Evolutionary conservation across 805 yeast genomes (phyloP).

Genomic region (Suhomyces sp.): DNA sequence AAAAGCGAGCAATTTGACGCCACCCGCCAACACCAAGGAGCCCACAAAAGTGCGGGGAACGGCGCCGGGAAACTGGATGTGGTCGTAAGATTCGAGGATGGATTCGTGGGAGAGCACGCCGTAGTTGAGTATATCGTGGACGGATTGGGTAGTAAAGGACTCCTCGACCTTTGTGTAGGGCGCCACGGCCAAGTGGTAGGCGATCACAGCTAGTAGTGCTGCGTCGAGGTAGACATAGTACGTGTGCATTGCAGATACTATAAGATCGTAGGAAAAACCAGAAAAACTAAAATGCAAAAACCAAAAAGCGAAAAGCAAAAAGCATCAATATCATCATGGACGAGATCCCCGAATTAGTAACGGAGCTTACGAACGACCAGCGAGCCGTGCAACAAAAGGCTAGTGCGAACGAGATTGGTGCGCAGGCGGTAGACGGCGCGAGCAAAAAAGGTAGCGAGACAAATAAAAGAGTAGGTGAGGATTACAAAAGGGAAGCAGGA

Average conservation of each 20-base stretch:
- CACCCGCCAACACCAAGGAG: slow-evolving; percentile 49
- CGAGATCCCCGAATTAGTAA: slow-evolving; percentile 35
- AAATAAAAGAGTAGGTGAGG: neutral
- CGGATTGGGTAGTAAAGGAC: slow-evolving; percentile 86
- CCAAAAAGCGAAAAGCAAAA: neutral
- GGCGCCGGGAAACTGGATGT: slow-evolving; percentile 76
- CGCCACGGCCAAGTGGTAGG: slow-evolving; percentile 51
- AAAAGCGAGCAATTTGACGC: slow-evolving; percentile 37
- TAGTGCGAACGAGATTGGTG: neutral
- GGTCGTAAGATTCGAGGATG: slow-evolving; percentile 58
- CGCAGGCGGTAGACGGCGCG: neutral
- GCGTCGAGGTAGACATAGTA: slow-evolving; percentile 18
- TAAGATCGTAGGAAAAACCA: neutral
- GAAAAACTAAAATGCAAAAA: neutral
- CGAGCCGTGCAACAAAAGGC: neutral
- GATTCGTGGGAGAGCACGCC: slow-evolving; percentile 44
- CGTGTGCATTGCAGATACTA: slow-evolving; percentile 13
- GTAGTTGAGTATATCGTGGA: slow-evolving; percentile 70
- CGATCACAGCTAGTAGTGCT: slow-evolving; percentile 39
- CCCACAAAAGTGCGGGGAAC: slow-evolving; percentile 88
- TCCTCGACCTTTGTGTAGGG: slow-evolving; percentile 95
- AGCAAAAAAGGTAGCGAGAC: neutral
- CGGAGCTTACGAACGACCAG: slow-evolving; percentile 17
- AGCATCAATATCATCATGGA: slow-evolving; percentile 20
- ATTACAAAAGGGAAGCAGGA: neutral